Evolutionary conservation across 2,329 filamentous ascomycete species (phyloP).

Genomic region (Gremmenia infestans): DNA sequence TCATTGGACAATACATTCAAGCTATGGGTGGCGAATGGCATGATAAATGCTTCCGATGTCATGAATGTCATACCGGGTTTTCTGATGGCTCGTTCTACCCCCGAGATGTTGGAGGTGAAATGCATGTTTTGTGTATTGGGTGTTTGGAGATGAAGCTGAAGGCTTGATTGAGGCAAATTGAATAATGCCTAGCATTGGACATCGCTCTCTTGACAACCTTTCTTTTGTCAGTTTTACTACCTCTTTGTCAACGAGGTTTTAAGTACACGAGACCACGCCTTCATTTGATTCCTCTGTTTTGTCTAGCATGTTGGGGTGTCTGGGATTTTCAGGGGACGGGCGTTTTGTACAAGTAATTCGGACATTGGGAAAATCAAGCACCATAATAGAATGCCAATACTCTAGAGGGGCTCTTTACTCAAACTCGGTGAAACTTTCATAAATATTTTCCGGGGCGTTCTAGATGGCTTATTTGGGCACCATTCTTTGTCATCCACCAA

Average conservation of each 20-base stretch:
- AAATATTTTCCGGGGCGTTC: too few species aligned
- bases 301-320: constrained; percentile 3
- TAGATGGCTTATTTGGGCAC: too few species aligned
- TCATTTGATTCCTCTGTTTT: constrained; percentile 14
- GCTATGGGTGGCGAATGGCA: constrained; percentile 94
- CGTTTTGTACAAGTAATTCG: background rate
- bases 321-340: background rate
- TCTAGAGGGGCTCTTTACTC: too few species aligned
- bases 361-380: background rate
- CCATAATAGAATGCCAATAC: too few species aligned
- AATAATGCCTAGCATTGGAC: background rate
- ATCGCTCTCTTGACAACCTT: constrained; percentile 4
- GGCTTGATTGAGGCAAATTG: constrained; percentile 24
- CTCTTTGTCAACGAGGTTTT: constrained; percentile 4
- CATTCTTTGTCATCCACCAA: too few species aligned
- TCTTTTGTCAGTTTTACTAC: constrained; percentile 1
- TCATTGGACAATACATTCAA: constrained; percentile 84
- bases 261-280: constrained; percentile 13
- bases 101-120: constrained; percentile 45
- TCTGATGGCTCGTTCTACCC: constrained; percentile 63
- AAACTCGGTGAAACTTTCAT: too few species aligned
- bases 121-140: constrained; percentile 54
- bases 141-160: constrained; percentile 59
- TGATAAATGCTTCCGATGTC: constrained; percentile 82
- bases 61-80: constrained; percentile 54